Base-by-base conservation (phyloP, 2,329 filamentous ascomycete species). In the Mycosphaerella arachidis region DNA sequence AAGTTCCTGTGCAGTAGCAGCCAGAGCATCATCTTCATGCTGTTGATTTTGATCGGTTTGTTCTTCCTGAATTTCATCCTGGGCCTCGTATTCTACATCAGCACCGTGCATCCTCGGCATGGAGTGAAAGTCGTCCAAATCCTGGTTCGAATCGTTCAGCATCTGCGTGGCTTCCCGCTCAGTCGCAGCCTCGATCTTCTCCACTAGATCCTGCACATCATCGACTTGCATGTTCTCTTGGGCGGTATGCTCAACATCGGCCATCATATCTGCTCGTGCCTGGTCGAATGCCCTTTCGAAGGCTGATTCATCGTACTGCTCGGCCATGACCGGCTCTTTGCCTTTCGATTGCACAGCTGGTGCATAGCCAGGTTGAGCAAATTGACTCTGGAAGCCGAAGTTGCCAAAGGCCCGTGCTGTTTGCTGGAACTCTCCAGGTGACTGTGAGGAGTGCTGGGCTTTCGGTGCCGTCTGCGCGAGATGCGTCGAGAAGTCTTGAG, bases 1-100 rank as follows among this genome's bases (percentile, higher is more conserved):
- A 4, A 95, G 79, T 60, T 87, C 80, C 16, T 84, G 86, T 5
- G 91, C 91, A 1, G 89, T 92, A 45, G 80, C 79, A 20, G 89
- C 86, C 30, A 94, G 81, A 48, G 89, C 89, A 63, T 91, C 85
- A 27, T 85, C 81, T 55, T 87, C 81, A 12, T 64, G 50, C 24
- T 55, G 46, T 48, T 62, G 56, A 33, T 57, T 57, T 48, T 64
- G 56, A 20, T 64, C 59, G 4, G 56, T 40, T 33, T 62, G 45
- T 20, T 61, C 58, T 16, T 66, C 58, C 48, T 61, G 57, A 12
- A 48, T 18, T 3, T 37, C 12, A 4, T 63, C 51, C 37, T 58
- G 45, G 10, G 61, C 57, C 10, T 62, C 48, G 43, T 63, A 37
- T 37, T 65, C 63, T 31, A 67, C 56, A 40, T 66, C 63, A 18